Evolutionary conservation across 2,329 filamentous ascomycete genomes (phyloP).

Genomic region (Exophiala oligosperma): DNA sequence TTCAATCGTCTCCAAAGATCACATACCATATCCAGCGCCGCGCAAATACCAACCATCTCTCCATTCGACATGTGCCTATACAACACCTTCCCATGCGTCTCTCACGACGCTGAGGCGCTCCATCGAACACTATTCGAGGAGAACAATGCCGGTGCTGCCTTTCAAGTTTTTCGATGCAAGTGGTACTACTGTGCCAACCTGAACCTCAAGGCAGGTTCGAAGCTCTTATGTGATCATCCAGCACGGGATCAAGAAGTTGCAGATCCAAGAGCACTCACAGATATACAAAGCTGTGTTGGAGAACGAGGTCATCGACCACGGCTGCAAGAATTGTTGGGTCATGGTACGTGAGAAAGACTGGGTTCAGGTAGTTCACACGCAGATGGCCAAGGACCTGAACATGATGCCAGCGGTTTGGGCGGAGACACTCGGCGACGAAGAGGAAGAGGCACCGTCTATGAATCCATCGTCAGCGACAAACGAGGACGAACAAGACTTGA

Average conservation of each 20-base stretch:
- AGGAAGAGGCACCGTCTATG: too few species aligned
- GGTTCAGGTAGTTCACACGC: neutral
- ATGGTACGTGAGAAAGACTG: neutral
- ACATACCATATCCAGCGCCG: neutral
- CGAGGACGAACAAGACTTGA: too few species aligned
- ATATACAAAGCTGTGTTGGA: constrained; percentile 1
- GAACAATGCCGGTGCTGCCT: neutral
- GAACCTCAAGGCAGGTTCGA: neutral
- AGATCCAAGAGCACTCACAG: neutral
- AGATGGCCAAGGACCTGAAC: too few species aligned
- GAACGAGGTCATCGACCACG: constrained; percentile 1
- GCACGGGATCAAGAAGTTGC: neutral
- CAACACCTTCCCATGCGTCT: neutral
- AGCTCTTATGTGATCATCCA: constrained; percentile 7
- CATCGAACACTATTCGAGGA: neutral
- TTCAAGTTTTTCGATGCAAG: constrained; percentile 1
- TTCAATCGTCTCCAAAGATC: neutral
- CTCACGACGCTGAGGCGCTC: neutral
- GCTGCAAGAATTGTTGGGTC: constrained; percentile 7
- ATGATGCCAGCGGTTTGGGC: too few species aligned
- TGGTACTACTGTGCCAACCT: constrained; percentile 3
- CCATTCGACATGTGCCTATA: constrained; percentile 6
- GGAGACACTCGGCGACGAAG: too few species aligned
- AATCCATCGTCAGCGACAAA: too few species aligned
- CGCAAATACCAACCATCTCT: neutral